These are phyloP conservation scores for Sporisorium scitamineum DNA, from an alignment of 1,284 basidiomycete genomes.

Conservation along the genomic window DNA sequence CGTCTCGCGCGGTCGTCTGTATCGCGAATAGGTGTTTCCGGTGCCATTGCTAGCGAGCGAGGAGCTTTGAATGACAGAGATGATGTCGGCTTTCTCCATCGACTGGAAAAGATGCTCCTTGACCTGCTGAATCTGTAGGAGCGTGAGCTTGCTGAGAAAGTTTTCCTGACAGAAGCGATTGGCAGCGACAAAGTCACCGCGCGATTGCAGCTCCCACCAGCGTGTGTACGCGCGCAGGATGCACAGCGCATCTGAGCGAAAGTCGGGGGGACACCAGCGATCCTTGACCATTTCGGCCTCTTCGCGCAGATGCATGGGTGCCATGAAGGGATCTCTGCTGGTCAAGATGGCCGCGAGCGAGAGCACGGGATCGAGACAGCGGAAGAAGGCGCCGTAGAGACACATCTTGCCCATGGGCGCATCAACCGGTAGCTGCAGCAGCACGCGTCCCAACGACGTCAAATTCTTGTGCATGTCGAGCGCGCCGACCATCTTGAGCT, in stretches of 20 bases:
- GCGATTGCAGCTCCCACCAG: slow-evolving; percentile 73
- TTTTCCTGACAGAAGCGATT: slow-evolving; percentile 86
- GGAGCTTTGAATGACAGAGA: slow-evolving; percentile 55
- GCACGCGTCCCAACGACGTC: slow-evolving; percentile 86
- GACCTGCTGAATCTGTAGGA: slow-evolving; percentile 86
- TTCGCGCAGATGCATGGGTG: slow-evolving; percentile 74
- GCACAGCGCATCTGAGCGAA: slow-evolving; percentile 87
- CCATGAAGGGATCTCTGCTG: slow-evolving; percentile 89
- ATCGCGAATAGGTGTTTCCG: slow-evolving; percentile 28
- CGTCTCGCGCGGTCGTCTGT: slow-evolving; percentile 51
- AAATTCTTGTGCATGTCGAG: slow-evolving; percentile 82
- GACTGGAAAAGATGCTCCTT: slow-evolving; percentile 83
- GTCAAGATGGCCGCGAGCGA: slow-evolving; percentile 90
- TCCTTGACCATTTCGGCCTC: slow-evolving; percentile 78
- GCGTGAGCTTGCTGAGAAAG: slow-evolving; percentile 86
- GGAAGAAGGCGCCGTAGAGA: slow-evolving; percentile 91
- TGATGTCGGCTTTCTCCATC: slow-evolving; percentile 76
- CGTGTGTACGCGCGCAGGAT: slow-evolving; percentile 83
- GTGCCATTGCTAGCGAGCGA: slow-evolving; percentile 17
- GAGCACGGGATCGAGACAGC: slow-evolving; percentile 88
- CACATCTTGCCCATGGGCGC: slow-evolving; percentile 90
- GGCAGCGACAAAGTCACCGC: slow-evolving; percentile 71
- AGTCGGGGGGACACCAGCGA: slow-evolving; percentile 82
- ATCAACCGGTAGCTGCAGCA: slow-evolving; percentile 90
- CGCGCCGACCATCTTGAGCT: slow-evolving; percentile 87